Conservation (phyloP, 768 basidiomycete genomes). For the Dendrothele bispora region DNA sequence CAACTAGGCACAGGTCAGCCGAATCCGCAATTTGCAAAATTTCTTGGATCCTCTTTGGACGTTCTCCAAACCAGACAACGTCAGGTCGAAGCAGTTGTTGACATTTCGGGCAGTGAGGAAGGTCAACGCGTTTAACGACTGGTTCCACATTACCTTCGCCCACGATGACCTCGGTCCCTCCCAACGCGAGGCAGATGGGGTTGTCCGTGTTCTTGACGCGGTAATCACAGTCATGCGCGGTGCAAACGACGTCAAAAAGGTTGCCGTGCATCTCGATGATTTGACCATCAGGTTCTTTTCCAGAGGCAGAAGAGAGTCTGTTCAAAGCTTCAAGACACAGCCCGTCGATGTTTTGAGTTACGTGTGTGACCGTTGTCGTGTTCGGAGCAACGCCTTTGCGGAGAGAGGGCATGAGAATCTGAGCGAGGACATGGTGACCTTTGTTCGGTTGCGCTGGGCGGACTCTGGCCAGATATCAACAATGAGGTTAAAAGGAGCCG, state of each 20-base stretch:
- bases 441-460: conserved; percentile 21
- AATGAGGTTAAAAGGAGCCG: too few relatives aligned
- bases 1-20: conserved; percentile 27
- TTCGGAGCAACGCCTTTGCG: conserved; percentile 10
- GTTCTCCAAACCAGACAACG: conserved; percentile 34
- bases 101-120: conserved; percentile 23
- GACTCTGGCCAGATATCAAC: conserved; percentile 15
- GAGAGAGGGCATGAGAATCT: conserved; percentile 5
- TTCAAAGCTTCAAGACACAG: conserved; percentile 12
- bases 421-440: conserved; percentile 25
- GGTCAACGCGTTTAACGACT: conserved; percentile 13
- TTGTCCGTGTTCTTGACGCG: conserved; percentile 10
- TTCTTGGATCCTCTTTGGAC: conserved; percentile 18
- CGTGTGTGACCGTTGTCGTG: conserved; percentile 9
- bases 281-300: conserved; percentile 1
- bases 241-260: conserved; percentile 23
- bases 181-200: conserved; percentile 22
- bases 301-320: neutral
- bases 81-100: conserved; percentile 25
- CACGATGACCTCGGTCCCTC: conserved; percentile 14
- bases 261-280: conserved; percentile 30
- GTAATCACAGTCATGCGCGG: conserved; percentile 16
- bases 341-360: conserved; percentile 24
- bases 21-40: conserved; percentile 17
- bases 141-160: conserved; percentile 9